Evolutionary conservation across 1,139 yeast genomes (phyloP).

Genomic region (Nadsonia starkeyi-henricii): DNA sequence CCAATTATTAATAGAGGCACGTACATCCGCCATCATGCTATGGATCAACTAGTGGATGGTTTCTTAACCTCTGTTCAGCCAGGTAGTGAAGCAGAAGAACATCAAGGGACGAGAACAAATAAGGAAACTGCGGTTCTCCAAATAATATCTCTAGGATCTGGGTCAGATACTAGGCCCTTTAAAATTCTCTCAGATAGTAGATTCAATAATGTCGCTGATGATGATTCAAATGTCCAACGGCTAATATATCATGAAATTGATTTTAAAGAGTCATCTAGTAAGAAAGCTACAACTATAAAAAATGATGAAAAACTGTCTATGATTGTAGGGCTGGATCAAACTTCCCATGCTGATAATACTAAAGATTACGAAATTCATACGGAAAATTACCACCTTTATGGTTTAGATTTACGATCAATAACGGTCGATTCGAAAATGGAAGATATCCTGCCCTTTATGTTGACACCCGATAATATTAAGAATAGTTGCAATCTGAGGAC

Average conservation of each 20-base stretch:
- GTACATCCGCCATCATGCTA: slow-evolving; percentile 52
- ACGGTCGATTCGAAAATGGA: slow-evolving; percentile 6
- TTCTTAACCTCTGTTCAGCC: slow-evolving; percentile 27
- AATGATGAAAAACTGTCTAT: slow-evolving; percentile 14
- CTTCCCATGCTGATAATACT: not conserved
- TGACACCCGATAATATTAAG: not conserved
- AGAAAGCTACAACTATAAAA: slow-evolving; percentile 45
- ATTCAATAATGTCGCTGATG: slow-evolving; percentile 5
- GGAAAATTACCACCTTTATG: slow-evolving; percentile 37
- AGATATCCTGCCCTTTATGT: not conserved
- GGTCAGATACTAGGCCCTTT: slow-evolving; percentile 80
- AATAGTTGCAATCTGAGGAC: slow-evolving; percentile 39
- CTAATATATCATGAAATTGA: slow-evolving; percentile 61
- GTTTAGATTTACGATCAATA: slow-evolving; percentile 38
- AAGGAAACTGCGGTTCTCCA: slow-evolving; percentile 29
- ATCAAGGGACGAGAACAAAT: slow-evolving; percentile 7
- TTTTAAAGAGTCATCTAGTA: slow-evolving; percentile 44
- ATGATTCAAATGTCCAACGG: slow-evolving; percentile 7
- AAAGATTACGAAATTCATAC: slow-evolving; percentile 29
- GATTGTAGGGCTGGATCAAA: slow-evolving; percentile 10
- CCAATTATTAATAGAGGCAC: slow-evolving; percentile 58
- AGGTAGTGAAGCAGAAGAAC: slow-evolving; percentile 4
- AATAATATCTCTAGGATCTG: slow-evolving; percentile 82
- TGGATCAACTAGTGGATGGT: slow-evolving; percentile 39
- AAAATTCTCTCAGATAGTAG: slow-evolving; percentile 23